These are phyloP conservation scores for Dioscorea dumetorum DNA, from an alignment of 106 monocot species.

Conservation along the genomic window DNA sequence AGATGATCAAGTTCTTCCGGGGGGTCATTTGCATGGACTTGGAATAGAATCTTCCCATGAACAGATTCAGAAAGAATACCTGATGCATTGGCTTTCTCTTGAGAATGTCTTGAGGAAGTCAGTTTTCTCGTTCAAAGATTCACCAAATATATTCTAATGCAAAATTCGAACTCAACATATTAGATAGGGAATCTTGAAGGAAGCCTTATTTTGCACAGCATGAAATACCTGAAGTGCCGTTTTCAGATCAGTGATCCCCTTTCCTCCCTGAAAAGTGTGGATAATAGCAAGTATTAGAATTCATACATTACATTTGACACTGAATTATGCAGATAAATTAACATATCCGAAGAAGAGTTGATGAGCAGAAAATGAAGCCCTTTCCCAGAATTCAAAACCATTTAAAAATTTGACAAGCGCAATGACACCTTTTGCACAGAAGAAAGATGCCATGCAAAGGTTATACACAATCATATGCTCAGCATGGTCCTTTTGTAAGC, in stretches of 20 bases:
- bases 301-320: too few species aligned
- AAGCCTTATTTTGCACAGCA: background rate
- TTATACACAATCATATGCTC: too few species aligned
- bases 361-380: too few species aligned
- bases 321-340: too few species aligned
- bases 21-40: too few species aligned
- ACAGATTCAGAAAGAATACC: slow-evolving; percentile 24
- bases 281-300: slow-evolving; percentile 1
- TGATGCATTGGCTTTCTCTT: slow-evolving; percentile 50
- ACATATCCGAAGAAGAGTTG: too few species aligned
- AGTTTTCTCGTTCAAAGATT: slow-evolving; percentile 63
- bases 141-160: slow-evolving; percentile 85
- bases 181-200: slow-evolving; percentile 1
- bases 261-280: slow-evolving; percentile 57
- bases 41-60: background rate
- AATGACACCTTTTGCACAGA: too few species aligned
- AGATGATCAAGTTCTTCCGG: background rate
- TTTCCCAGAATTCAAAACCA: too few species aligned
- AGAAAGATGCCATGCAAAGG: too few species aligned
- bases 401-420: too few species aligned
- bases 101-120: slow-evolving; percentile 78
- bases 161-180: slow-evolving; percentile 4
- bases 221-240: slow-evolving; percentile 66
- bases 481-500: too few species aligned
- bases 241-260: slow-evolving; percentile 81